These are phyloP conservation scores for Diospyros lotus DNA, from an alignment of 148 eudicot species.

Conservation along the genomic window DNA sequence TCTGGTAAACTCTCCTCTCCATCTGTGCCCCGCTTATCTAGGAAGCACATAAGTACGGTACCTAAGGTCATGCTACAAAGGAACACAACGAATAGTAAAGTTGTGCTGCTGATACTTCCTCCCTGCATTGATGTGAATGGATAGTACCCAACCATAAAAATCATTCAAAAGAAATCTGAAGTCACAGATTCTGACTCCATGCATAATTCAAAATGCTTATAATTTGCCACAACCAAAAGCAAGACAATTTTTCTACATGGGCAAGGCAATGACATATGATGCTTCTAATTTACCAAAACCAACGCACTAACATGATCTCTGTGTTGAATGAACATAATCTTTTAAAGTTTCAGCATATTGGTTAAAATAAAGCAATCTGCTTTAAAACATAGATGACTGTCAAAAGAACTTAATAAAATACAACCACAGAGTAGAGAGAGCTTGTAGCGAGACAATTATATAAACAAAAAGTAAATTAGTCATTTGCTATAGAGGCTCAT, in stretches of 20 bases:
- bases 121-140: slow-evolving; percentile 49
- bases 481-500: not conserved
- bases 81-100: slow-evolving; percentile 65
- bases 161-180: not conserved
- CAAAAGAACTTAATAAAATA: too few relatives aligned
- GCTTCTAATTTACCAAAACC: too few relatives aligned
- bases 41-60: slow-evolving; percentile 75
- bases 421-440: too few relatives aligned
- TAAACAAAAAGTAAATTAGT: too few relatives aligned
- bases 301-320: too few relatives aligned
- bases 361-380: too few relatives aligned
- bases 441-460: too few relatives aligned
- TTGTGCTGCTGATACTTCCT: slow-evolving; percentile 75
- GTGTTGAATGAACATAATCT: too few relatives aligned
- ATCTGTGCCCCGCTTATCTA: slow-evolving; percentile 53
- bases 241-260: not conserved
- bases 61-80: slow-evolving; percentile 81
- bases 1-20: slow-evolving; percentile 38
- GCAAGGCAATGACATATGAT: not conserved
- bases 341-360: too few relatives aligned
- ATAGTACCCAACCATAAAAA: not conserved
- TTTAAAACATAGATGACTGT: too few relatives aligned
- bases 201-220: not conserved
- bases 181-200: not conserved
- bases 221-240: not conserved